Conservation (phyloP, 1,284 basidiomycete species). For the Crucibulum parvulum region DNA sequence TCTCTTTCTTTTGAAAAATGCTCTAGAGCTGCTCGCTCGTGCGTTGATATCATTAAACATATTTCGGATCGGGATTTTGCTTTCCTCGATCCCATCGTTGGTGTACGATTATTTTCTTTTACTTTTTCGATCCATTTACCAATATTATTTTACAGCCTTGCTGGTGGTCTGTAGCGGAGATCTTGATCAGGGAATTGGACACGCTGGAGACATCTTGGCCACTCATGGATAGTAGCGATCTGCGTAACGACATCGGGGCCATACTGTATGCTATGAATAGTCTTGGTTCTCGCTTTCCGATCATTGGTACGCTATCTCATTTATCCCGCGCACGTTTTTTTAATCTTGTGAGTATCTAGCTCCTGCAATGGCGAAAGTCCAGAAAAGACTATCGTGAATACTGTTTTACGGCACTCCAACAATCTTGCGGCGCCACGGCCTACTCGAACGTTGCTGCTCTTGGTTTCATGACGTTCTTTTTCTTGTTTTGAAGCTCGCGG, state of each 20-base stretch:
- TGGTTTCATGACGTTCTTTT: not conserved
- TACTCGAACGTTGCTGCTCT: not conserved
- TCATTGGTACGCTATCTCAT: slow-evolving; percentile 53
- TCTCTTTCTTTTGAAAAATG: slow-evolving; percentile 69
- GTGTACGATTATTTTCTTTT: slow-evolving; percentile 44
- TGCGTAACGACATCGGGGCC: slow-evolving; percentile 65
- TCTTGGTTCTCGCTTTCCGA: slow-evolving; percentile 62
- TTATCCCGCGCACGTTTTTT: not conserved
- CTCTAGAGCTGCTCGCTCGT: slow-evolving; percentile 62
- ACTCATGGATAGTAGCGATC: slow-evolving; percentile 57
- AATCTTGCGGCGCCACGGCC: not conserved
- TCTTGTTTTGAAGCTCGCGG: not conserved
- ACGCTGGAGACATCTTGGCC: slow-evolving; percentile 66
- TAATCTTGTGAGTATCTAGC: slow-evolving; percentile 16
- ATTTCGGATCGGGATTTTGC: slow-evolving; percentile 68
- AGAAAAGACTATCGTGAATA: slow-evolving; percentile 34
- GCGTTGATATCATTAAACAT: slow-evolving; percentile 64
- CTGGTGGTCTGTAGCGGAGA: slow-evolving; percentile 72
- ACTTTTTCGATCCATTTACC: slow-evolving; percentile 7
- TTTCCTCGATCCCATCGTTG: slow-evolving; percentile 77
- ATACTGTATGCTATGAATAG: slow-evolving; percentile 70
- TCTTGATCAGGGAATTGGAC: slow-evolving; percentile 67
- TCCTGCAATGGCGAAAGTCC: slow-evolving; percentile 37
- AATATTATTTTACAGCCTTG: slow-evolving; percentile 54
- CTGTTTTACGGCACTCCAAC: not conserved